phyloP scores from a whole-genome alignment of 2,329 filamentous ascomycete genomes.

The Cryoendolithus antarcticus region DNA sequence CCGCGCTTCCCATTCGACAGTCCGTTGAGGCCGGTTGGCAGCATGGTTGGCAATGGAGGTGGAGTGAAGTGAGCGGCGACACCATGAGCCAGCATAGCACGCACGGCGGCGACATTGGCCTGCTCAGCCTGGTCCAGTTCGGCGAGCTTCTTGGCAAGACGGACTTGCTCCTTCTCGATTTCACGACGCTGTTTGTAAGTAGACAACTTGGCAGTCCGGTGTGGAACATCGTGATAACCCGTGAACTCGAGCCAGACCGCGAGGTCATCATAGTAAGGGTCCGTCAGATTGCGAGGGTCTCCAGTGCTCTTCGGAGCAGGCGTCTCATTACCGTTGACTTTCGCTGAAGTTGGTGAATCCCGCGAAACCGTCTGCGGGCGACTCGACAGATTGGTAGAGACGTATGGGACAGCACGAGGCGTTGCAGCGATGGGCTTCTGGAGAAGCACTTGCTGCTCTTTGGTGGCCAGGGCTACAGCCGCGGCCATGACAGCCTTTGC shows the following conservation, averaged over 20 bases:
- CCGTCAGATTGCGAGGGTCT: slow-evolving; percentile 8
- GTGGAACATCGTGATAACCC: slow-evolving; percentile 25
- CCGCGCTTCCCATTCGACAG: slow-evolving; percentile 13
- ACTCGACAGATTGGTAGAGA: no score
- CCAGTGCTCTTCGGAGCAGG: slow-evolving; percentile 1
- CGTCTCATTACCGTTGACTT: not conserved
- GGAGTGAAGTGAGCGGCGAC: slow-evolving; percentile 9
- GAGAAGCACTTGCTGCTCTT: not conserved
- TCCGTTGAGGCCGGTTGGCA: slow-evolving; percentile 8
- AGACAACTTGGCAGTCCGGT: slow-evolving; percentile 21
- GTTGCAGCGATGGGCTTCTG: not conserved
- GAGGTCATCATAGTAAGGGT: slow-evolving; percentile 25
- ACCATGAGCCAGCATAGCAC: slow-evolving; percentile 9
- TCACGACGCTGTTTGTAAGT: slow-evolving; percentile 21
- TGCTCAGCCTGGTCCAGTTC: slow-evolving; percentile 22
- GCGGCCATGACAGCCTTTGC: slow-evolving; percentile 6
- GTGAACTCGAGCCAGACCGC: slow-evolving; percentile 29
- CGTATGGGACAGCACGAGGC: no score
- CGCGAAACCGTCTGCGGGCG: no score
- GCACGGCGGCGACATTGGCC: slow-evolving; percentile 14
- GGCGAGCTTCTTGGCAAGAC: slow-evolving; percentile 21
- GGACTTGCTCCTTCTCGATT: slow-evolving; percentile 20
- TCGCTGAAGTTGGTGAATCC: slow-evolving; percentile 1
- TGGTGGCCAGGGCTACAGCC: no score
- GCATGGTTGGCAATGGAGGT: slow-evolving; percentile 11